Percentiles rank a stretch among this genome's conserved stretches.
These are phyloP conservation scores for Dichomitus squalens DNA, from an alignment of 1,284 basidiomycete genomes.

Conservation along the genomic window DNA sequence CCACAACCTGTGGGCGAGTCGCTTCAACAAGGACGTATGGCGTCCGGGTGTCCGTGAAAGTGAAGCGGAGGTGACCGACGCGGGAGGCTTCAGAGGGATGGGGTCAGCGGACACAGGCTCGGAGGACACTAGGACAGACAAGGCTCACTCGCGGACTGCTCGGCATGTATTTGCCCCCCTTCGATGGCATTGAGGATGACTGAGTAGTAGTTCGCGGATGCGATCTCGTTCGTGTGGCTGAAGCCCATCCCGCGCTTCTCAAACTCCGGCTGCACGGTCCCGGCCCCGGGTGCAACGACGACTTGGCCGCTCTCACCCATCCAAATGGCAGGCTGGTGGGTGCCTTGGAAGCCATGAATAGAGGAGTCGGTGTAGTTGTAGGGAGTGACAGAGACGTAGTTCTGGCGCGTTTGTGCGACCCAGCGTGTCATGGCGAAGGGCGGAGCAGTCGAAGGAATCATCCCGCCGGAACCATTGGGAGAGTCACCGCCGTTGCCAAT, in stretches of 20 bases:
- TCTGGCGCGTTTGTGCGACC: slow-evolving; percentile 71
- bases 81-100: slow-evolving; percentile 58
- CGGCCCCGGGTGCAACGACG: slow-evolving; percentile 64
- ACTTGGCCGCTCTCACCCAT: slow-evolving; percentile 83
- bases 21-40: slow-evolving; percentile 77
- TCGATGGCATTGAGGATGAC: slow-evolving; percentile 58
- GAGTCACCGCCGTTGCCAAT: slow-evolving; percentile 75
- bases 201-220: slow-evolving; percentile 69
- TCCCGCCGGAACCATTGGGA: slow-evolving; percentile 70
- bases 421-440: slow-evolving; percentile 84
- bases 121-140: background rate
- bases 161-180: slow-evolving; percentile 55
- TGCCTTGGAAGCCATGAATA: slow-evolving; percentile 78
- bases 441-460: slow-evolving; percentile 72
- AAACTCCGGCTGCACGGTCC: slow-evolving; percentile 53
- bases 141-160: slow-evolving; percentile 71
- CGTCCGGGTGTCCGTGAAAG: slow-evolving; percentile 48
- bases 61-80: slow-evolving; percentile 78
- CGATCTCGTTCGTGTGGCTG: slow-evolving; percentile 58
- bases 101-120: background rate
- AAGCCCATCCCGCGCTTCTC: slow-evolving; percentile 66
- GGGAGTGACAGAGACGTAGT: slow-evolving; percentile 77
- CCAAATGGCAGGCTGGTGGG: slow-evolving; percentile 88
- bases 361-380: slow-evolving; percentile 70
- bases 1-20: slow-evolving; percentile 63